A percentile compares a stretch with the other conserved stretches of the same genome.
phyloP scores from a whole-genome alignment of 345 rosid genomes.

The Firmiana major region DNA sequence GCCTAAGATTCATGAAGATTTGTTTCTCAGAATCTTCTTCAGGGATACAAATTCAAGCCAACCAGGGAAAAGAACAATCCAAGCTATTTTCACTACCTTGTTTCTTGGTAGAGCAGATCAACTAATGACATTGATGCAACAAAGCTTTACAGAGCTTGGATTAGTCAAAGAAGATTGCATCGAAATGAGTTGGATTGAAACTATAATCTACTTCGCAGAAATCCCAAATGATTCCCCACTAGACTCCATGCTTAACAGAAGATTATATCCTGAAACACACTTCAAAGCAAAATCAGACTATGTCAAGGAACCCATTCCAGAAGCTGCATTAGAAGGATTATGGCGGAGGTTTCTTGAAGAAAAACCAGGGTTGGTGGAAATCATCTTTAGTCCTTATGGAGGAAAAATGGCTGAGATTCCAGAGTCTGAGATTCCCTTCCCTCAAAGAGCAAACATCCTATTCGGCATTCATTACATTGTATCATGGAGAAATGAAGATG shows the following conservation, averaged over 20 bases:
- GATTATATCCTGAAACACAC: not conserved
- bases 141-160: not conserved
- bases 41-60: not conserved
- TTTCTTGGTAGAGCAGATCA: not conserved
- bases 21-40: not conserved
- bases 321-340: not conserved
- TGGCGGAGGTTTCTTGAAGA: not conserved
- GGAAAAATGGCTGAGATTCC: not conserved
- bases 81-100: not conserved
- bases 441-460: not conserved
- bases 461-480: not conserved
- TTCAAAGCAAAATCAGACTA: not conserved
- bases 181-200: not conserved
- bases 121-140: not conserved
- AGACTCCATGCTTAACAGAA: not conserved
- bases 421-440: not conserved
- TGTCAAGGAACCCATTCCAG: not conserved
- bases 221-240: not conserved
- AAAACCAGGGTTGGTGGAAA: not conserved
- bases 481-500: not conserved
- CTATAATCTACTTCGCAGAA: not conserved
- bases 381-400: not conserved
- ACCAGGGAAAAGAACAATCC: not conserved
- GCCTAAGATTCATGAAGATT: not conserved
- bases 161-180: not conserved